phyloP scores from a whole-genome alignment of 2,329 filamentous ascomycete genomes.

The Verticillium longisporum region DNA sequence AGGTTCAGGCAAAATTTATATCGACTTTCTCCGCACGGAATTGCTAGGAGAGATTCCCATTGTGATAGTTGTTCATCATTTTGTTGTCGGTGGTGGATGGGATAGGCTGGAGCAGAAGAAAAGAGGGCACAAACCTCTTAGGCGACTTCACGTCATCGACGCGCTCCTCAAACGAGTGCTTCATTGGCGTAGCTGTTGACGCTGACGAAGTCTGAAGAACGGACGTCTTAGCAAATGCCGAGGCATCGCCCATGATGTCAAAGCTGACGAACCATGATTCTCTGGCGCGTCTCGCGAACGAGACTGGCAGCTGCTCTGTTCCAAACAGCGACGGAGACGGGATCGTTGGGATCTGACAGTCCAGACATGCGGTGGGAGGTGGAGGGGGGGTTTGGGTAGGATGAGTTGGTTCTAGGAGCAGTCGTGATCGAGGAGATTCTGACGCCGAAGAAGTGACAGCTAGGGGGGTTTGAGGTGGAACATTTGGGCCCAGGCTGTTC shows the following conservation, averaged over 20 bases:
- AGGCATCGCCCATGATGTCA: not conserved
- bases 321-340: slow-evolving; percentile 11
- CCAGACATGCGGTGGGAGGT: slow-evolving; percentile 15
- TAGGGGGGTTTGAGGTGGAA: not conserved
- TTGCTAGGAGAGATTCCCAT: slow-evolving; percentile 99
- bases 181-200: slow-evolving; percentile 64
- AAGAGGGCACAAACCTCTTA: slow-evolving; percentile 66
- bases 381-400: no score
- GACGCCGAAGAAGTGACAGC: not conserved
- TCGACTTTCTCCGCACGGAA: slow-evolving; percentile 78
- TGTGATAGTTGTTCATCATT: slow-evolving; percentile 78
- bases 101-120: slow-evolving; percentile 7
- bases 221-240: slow-evolving; percentile 10
- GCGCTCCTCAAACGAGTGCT: slow-evolving; percentile 71
- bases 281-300: slow-evolving; percentile 13
- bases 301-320: slow-evolving; percentile 12
- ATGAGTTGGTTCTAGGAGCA: not conserved
- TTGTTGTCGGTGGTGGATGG: slow-evolving; percentile 17
- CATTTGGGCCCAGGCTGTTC: not conserved
- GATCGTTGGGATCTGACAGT: slow-evolving; percentile 12
- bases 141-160: slow-evolving; percentile 79
- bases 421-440: not conserved
- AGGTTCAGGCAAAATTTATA: slow-evolving; percentile 60
- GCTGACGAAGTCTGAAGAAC: slow-evolving; percentile 57
- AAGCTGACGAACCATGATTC: slow-evolving; percentile 13